Evolutionary conservation across 495 filamentous ascomycete species (phyloP).

Genomic region (Barbatosphaeria neglecta): DNA sequence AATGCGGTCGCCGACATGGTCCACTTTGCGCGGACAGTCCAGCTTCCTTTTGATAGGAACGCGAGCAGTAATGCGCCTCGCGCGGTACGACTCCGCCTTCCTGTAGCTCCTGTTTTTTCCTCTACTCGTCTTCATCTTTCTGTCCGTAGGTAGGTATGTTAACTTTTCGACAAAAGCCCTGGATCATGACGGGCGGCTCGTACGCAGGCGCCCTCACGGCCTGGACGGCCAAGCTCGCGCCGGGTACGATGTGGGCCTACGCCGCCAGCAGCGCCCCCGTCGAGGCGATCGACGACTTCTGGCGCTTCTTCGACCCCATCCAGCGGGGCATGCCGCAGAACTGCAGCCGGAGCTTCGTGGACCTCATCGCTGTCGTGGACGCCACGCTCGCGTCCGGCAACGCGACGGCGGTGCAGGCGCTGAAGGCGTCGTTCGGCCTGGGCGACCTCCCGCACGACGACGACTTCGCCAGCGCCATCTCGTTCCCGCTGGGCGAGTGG

Average conservation of each 20-base stretch:
- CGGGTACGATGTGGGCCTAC: slow-evolving; percentile 59
- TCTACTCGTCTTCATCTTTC: too few relatives aligned
- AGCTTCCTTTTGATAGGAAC: slow-evolving; percentile 44
- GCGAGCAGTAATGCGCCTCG: slow-evolving; percentile 45
- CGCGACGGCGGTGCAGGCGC: slow-evolving; percentile 26
- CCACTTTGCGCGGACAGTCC: slow-evolving; percentile 49
- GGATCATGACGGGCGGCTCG: slow-evolving; percentile 52
- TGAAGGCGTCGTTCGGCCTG: slow-evolving; percentile 50
- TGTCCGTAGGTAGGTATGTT: too few relatives aligned
- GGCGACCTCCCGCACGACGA: slow-evolving; percentile 39
- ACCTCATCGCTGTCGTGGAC: slow-evolving; percentile 49
- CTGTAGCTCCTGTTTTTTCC: too few relatives aligned
- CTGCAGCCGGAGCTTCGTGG: slow-evolving; percentile 46
- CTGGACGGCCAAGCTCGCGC: slow-evolving; percentile 47
- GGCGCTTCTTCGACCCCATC: slow-evolving; percentile 56
- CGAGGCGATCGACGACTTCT: slow-evolving; percentile 51
- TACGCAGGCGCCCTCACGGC: slow-evolving; percentile 54
- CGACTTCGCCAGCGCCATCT: too few relatives aligned
- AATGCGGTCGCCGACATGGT: slow-evolving; percentile 50
- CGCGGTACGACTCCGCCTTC: too few relatives aligned
- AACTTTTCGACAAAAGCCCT: slow-evolving; percentile 23
- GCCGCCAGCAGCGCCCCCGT: slow-evolving; percentile 53
- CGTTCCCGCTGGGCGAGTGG: too few relatives aligned
- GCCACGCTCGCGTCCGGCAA: slow-evolving; percentile 28
- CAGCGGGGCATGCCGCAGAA: slow-evolving; percentile 51